These are phyloP conservation scores for Pholiota molesta DNA, from an alignment of 768 basidiomycete species.

Conservation along the genomic window DNA sequence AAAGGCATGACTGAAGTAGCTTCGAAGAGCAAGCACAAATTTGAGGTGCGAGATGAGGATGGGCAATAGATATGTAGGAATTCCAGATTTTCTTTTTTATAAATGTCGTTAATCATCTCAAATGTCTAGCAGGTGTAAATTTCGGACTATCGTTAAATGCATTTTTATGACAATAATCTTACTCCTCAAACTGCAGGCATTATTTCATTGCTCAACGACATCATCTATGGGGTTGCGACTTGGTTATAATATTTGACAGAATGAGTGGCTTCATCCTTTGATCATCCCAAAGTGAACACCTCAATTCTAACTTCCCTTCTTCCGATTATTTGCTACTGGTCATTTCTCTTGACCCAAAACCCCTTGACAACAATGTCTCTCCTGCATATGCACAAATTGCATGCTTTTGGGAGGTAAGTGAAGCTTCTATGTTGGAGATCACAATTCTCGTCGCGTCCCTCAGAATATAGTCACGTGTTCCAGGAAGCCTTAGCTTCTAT, in stretches of 20 bases:
- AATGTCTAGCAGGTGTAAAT: slow-evolving; percentile 21
- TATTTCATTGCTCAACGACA: slow-evolving; percentile 7
- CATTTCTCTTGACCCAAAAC: background rate
- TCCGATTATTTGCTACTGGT: background rate
- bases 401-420: no score
- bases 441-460: no score
- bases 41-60: slow-evolving; percentile 52
- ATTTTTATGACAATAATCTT: slow-evolving; percentile 24
- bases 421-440: no score
- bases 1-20: slow-evolving; percentile 85
- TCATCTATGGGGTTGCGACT: background rate
- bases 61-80: slow-evolving; percentile 31
- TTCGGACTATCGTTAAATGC: slow-evolving; percentile 17
- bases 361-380: background rate
- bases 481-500: no score
- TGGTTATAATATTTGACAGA: slow-evolving; percentile 13
- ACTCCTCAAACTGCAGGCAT: slow-evolving; percentile 21
- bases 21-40: slow-evolving; percentile 77
- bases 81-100: background rate
- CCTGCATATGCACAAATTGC: background rate
- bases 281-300: slow-evolving; percentile 13
- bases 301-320: slow-evolving; percentile 23
- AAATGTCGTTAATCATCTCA: background rate
- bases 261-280: slow-evolving; percentile 24
- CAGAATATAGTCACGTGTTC: no score